phyloP scores from a whole-genome alignment of 2,329 filamentous ascomycete genomes.

The Thielaviopsis populi region DNA sequence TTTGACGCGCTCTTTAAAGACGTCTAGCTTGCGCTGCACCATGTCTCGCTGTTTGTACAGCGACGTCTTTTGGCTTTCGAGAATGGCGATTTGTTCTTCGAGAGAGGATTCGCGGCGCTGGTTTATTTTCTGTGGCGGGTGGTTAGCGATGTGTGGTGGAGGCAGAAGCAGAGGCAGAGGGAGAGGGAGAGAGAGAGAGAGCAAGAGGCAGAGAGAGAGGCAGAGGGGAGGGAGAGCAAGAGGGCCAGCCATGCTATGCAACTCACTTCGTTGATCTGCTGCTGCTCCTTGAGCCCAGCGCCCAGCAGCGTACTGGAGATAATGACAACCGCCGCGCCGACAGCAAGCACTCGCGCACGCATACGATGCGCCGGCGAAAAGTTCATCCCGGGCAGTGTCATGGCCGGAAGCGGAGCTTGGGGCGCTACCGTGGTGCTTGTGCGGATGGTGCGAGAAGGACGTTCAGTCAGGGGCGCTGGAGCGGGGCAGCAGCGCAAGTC shows the following conservation, averaged over 20 bases:
- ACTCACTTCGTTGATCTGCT: constrained; percentile 31
- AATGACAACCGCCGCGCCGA: constrained; percentile 32
- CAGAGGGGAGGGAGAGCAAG: neutral
- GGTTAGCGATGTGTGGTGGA: neutral
- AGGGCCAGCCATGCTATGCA: neutral
- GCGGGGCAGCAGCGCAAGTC: neutral
- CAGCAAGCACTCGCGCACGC: constrained; percentile 24
- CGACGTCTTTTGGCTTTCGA: constrained; percentile 29
- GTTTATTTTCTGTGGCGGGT: constrained; percentile 21
- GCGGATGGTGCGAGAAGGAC: neutral
- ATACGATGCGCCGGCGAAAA: constrained; percentile 5
- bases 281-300: constrained; percentile 34
- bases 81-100: constrained; percentile 31
- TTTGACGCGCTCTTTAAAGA: constrained; percentile 27
- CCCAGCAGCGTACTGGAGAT: constrained; percentile 34
- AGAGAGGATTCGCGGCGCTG: constrained; percentile 27
- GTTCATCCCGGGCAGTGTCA: neutral
- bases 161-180: neutral
- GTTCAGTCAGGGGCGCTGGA: no score
- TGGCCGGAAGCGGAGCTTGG: neutral
- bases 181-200: neutral
- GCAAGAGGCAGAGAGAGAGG: neutral
- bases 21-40: constrained; percentile 30
- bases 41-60: constrained; percentile 27
- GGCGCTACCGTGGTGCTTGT: neutral